These are phyloP conservation scores for Penicillium ochrochloron DNA, from an alignment of 495 filamentous ascomycete species.

Conservation along the genomic window DNA sequence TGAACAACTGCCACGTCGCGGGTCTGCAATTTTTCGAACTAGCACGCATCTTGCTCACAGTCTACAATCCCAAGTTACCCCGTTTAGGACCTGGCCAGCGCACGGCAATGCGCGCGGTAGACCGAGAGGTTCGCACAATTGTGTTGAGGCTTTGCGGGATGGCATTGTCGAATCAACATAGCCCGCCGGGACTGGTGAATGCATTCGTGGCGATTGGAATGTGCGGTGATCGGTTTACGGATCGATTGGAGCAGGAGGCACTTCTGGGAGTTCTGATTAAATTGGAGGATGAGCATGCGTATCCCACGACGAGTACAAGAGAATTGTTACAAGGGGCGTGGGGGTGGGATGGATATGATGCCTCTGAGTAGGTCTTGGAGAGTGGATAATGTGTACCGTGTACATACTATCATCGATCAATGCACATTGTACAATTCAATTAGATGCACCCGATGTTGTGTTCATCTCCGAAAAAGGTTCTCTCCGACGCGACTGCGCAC, in stretches of 20 bases:
- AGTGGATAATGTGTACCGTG: slow-evolving; percentile 2
- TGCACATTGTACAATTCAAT: background rate
- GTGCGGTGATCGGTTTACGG: slow-evolving; percentile 38
- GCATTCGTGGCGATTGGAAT: slow-evolving; percentile 36
- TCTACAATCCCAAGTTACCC: slow-evolving; percentile 45
- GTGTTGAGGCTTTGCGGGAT: slow-evolving; percentile 36
- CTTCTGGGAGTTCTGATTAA: slow-evolving; percentile 25
- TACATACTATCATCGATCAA: background rate
- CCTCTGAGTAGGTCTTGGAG: slow-evolving; percentile 8
- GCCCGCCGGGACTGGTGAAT: slow-evolving; percentile 33
- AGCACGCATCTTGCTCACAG: slow-evolving; percentile 43
- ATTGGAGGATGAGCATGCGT: slow-evolving; percentile 24
- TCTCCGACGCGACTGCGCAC: background rate
- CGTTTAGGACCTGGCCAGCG: slow-evolving; percentile 36
- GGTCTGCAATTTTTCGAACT: slow-evolving; percentile 44
- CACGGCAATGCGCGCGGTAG: slow-evolving; percentile 24
- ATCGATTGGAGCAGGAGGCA: slow-evolving; percentile 32
- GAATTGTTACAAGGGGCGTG: slow-evolving; percentile 20
- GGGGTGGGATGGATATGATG: slow-evolving; percentile 24
- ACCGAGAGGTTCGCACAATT: slow-evolving; percentile 29
- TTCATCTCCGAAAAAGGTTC: background rate
- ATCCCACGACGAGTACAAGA: slow-evolving; percentile 19
- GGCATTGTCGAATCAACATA: slow-evolving; percentile 35
- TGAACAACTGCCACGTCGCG: slow-evolving; percentile 42
- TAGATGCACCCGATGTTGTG: background rate